Conservation (phyloP, 1,284 basidiomycete species). For the Takashimella koratensis region DNA sequence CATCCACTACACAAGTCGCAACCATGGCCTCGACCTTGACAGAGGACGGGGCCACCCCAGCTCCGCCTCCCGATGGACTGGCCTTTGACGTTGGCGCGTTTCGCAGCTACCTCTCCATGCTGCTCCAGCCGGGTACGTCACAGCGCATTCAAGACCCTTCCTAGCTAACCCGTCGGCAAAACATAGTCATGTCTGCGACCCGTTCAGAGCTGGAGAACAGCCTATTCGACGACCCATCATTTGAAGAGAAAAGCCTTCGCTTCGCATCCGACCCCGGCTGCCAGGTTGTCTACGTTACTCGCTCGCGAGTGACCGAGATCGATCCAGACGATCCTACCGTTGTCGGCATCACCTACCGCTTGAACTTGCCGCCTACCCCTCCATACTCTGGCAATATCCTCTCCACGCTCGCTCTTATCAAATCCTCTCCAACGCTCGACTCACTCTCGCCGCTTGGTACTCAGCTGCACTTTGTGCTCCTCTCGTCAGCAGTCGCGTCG, state of each 20-base stretch:
- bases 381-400: slow-evolving; percentile 68
- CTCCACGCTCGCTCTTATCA: slow-evolving; percentile 90
- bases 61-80: slow-evolving; percentile 14
- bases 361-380: slow-evolving; percentile 47
- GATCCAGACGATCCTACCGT: slow-evolving; percentile 7
- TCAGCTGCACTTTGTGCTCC: slow-evolving; percentile 87
- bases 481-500: slow-evolving; percentile 54
- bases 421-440: slow-evolving; percentile 80
- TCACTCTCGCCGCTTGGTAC: slow-evolving; percentile 69
- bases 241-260: slow-evolving; percentile 44
- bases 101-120: slow-evolving; percentile 33
- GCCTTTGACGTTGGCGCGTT: slow-evolving; percentile 44
- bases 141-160: background rate
- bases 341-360: slow-evolving; percentile 34
- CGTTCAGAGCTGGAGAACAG: slow-evolving; percentile 37
- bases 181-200: slow-evolving; percentile 45
- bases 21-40: slow-evolving; percentile 18
- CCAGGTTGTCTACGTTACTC: slow-evolving; percentile 47
- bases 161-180: background rate
- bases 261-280: slow-evolving; percentile 44
- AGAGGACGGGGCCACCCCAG: slow-evolving; percentile 28
- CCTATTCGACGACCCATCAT: slow-evolving; percentile 42
- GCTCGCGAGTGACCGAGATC: background rate
- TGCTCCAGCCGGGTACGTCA: slow-evolving; percentile 40
- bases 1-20: background rate